A percentile compares a stretch with the other conserved stretches of the same genome.
These are phyloP conservation scores for Zelopaecilomyces penicillatus DNA, from an alignment of 2,329 filamentous ascomycete genomes.

Conservation along the genomic window DNA sequence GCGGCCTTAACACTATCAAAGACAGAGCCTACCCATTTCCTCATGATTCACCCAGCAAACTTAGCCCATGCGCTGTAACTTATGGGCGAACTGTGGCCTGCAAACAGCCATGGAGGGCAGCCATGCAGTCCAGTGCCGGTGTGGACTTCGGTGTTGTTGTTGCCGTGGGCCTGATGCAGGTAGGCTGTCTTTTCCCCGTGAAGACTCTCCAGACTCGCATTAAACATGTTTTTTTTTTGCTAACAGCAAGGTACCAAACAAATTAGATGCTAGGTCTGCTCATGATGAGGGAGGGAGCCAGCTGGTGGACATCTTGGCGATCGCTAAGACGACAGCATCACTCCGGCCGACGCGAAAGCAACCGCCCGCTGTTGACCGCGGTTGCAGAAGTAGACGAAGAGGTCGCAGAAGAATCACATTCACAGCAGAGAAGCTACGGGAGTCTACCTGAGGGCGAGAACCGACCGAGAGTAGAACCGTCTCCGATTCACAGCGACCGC, in stretches of 20 bases:
- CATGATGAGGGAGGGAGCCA: constrained; percentile 19
- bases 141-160: constrained; percentile 47
- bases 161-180: constrained; percentile 48
- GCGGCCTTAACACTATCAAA: constrained; percentile 48
- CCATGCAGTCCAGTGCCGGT: constrained; percentile 44
- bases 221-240: neutral
- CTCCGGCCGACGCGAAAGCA: constrained; percentile 11
- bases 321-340: constrained; percentile 8
- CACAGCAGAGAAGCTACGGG: constrained; percentile 13
- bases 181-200: constrained; percentile 18
- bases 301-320: constrained; percentile 23
- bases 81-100: constrained; percentile 43
- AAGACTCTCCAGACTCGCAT: neutral
- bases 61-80: constrained; percentile 33
- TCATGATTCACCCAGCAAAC: constrained; percentile 9
- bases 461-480: constrained; percentile 19
- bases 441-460: constrained; percentile 10
- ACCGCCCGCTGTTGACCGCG: constrained; percentile 18
- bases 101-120: constrained; percentile 44
- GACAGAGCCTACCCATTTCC: constrained; percentile 60
- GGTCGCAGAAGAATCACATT: constrained; percentile 6
- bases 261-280: constrained; percentile 23
- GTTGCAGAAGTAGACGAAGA: constrained; percentile 23
- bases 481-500: constrained; percentile 13
- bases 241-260: neutral